Evolutionary conservation across 1,284 basidiomycete genomes (phyloP).

Genomic region (Cutaneotrichosporon cyanovorans): DNA sequence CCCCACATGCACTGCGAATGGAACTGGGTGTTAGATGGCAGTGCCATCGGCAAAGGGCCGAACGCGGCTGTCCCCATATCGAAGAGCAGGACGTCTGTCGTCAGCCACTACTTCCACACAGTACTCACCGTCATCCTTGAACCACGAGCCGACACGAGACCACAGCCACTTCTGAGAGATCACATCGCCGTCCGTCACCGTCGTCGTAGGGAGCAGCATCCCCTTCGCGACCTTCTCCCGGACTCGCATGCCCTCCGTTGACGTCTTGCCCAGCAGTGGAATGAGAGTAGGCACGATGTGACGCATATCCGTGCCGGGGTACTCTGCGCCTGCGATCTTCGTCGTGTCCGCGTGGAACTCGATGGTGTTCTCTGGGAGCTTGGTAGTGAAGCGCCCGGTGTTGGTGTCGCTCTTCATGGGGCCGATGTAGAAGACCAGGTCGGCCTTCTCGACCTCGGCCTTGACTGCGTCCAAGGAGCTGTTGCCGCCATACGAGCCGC

Average conservation of each 20-base stretch:
- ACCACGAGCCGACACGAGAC: conserved; percentile 73
- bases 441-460: conserved; percentile 69
- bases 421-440: conserved; percentile 79
- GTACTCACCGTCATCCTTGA: conserved; percentile 48
- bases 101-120: not conserved
- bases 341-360: conserved; percentile 79
- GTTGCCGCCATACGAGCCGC: conserved; percentile 77
- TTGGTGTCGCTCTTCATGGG: conserved; percentile 82
- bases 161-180: conserved; percentile 77
- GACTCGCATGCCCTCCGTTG: conserved; percentile 20
- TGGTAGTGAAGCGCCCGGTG: conserved; percentile 49
- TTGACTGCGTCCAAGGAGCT: conserved; percentile 64
- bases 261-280: conserved; percentile 32
- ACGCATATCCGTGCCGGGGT: conserved; percentile 47
- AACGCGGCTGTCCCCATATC: conserved; percentile 66
- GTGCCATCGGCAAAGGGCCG: conserved; percentile 65
- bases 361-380: conserved; percentile 49
- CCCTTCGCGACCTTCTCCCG: conserved; percentile 27
- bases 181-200: conserved; percentile 23
- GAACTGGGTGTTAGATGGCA: conserved; percentile 53
- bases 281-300: conserved; percentile 46
- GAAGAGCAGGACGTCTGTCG: conserved; percentile 56
- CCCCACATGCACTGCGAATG: conserved; percentile 56
- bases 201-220: conserved; percentile 21
- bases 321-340: conserved; percentile 51